Evolutionary conservation across 352 stramenopile genomes (phyloP).

Genomic region (Pythium guiyangense): DNA sequence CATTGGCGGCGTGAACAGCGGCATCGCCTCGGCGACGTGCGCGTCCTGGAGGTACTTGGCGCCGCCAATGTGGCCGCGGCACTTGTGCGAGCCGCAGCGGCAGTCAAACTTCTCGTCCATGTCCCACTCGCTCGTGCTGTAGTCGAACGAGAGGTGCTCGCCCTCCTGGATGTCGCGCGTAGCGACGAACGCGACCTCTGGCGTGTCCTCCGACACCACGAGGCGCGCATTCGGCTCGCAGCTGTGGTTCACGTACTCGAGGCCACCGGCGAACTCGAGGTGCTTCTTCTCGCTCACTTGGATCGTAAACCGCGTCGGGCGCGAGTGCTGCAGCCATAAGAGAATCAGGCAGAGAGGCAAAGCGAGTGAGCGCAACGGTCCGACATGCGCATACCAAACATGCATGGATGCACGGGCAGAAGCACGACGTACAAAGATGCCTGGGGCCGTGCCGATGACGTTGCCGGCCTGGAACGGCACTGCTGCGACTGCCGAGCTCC

Average conservation of each 20-base stretch:
- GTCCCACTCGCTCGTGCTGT: constrained; percentile 89
- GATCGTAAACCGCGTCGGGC: constrained; percentile 81
- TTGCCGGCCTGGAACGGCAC: constrained; percentile 56
- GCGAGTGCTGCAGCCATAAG: constrained; percentile 25
- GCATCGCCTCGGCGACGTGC: constrained; percentile 42
- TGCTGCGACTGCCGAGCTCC: constrained; percentile 64
- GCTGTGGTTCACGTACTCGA: constrained; percentile 88
- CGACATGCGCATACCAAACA: background rate
- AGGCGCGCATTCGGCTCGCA: constrained; percentile 83
- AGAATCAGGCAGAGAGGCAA: constrained; percentile 3
- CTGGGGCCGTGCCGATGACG: constrained; percentile 65
- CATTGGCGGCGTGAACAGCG: constrained; percentile 71
- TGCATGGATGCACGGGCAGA: background rate
- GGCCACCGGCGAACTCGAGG: constrained; percentile 73
- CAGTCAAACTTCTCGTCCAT: constrained; percentile 91
- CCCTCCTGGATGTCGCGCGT: constrained; percentile 68
- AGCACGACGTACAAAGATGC: constrained; percentile 51
- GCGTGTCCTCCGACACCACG: constrained; percentile 68
- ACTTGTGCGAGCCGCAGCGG: constrained; percentile 58
- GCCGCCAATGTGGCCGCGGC: constrained; percentile 64
- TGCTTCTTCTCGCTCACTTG: constrained; percentile 76
- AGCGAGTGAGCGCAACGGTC: background rate
- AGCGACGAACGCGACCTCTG: constrained; percentile 71
- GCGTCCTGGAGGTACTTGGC: constrained; percentile 76
- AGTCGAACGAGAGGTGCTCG: constrained; percentile 84